These are phyloP conservation scores for Daldinia grandis DNA, from an alignment of 495 filamentous ascomycete species.

Conservation along the genomic window DNA sequence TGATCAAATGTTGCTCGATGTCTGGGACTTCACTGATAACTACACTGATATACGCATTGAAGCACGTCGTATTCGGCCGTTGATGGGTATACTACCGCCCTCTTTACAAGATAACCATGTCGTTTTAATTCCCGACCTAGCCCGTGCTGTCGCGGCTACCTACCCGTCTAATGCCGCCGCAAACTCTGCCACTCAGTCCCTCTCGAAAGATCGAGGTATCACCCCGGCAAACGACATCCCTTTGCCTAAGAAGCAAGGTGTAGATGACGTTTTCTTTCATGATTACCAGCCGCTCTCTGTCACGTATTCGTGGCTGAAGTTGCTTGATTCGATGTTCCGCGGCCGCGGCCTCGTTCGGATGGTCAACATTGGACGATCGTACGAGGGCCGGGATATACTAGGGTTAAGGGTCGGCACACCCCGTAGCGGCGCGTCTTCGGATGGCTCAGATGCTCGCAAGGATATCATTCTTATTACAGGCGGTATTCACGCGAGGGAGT, in stretches of 20 bases:
- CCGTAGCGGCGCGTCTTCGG: slow-evolving; percentile 48
- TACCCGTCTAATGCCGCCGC: slow-evolving; percentile 64
- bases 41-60: slow-evolving; percentile 89
- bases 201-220: slow-evolving; percentile 39
- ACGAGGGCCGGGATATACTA: slow-evolving; percentile 85
- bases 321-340: slow-evolving; percentile 84
- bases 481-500: slow-evolving; percentile 91
- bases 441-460: slow-evolving; percentile 50
- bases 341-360: slow-evolving; percentile 74
- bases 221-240: slow-evolving; percentile 24
- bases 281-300: slow-evolving; percentile 87
- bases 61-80: slow-evolving; percentile 78
- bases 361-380: slow-evolving; percentile 78
- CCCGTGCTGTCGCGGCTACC: slow-evolving; percentile 77
- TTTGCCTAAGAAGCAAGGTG: slow-evolving; percentile 40
- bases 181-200: slow-evolving; percentile 25
- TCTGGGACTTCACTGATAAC: slow-evolving; percentile 84
- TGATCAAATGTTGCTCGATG: slow-evolving; percentile 80
- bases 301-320: slow-evolving; percentile 80
- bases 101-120: slow-evolving; percentile 78
- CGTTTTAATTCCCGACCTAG: slow-evolving; percentile 81
- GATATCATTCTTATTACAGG: slow-evolving; percentile 86
- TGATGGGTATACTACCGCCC: slow-evolving; percentile 81
- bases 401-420: slow-evolving; percentile 81
- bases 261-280: slow-evolving; percentile 80